These are phyloP conservation scores for Ampelomyces quisqualis DNA, from an alignment of 2,329 filamentous ascomycete species.

Conservation along the genomic window DNA sequence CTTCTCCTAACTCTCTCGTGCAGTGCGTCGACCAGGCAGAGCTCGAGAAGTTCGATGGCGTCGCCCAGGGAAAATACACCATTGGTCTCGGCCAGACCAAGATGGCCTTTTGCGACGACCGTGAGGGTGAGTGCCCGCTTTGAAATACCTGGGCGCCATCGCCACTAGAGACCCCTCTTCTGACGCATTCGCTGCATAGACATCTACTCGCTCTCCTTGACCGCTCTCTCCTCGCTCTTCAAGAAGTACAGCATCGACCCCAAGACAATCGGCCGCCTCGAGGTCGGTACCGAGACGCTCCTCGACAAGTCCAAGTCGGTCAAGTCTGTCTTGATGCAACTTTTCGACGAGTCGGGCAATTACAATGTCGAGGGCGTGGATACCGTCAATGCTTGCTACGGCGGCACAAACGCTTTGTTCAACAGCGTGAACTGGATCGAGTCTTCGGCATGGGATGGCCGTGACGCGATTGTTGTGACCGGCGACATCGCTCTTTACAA, in stretches of 20 bases:
- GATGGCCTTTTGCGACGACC: slow-evolving; percentile 58
- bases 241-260: slow-evolving; percentile 56
- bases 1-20: slow-evolving; percentile 17
- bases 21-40: slow-evolving; percentile 57
- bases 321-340: slow-evolving; percentile 57
- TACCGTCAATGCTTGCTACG: slow-evolving; percentile 57
- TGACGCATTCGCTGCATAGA: slow-evolving; percentile 40
- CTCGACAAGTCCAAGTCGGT: slow-evolving; percentile 59
- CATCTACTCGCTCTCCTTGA: slow-evolving; percentile 57
- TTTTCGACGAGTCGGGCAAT: slow-evolving; percentile 55
- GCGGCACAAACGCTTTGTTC: slow-evolving; percentile 57
- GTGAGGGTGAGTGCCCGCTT: slow-evolving; percentile 48
- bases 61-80: slow-evolving; percentile 55
- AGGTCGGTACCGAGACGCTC: slow-evolving; percentile 57
- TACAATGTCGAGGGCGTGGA: slow-evolving; percentile 57
- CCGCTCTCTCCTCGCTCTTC: slow-evolving; percentile 54
- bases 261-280: slow-evolving; percentile 53
- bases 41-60: slow-evolving; percentile 58
- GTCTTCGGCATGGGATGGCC: slow-evolving; percentile 56
- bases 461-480: slow-evolving; percentile 54
- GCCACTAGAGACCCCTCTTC: neutral
- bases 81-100: slow-evolving; percentile 58
- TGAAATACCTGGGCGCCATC: neutral
- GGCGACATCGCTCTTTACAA: slow-evolving; percentile 58
- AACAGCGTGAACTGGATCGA: slow-evolving; percentile 57